Base-by-base conservation (phyloP, 2,329 filamentous ascomycete species). In the Fusarium heterosporum region DNA sequence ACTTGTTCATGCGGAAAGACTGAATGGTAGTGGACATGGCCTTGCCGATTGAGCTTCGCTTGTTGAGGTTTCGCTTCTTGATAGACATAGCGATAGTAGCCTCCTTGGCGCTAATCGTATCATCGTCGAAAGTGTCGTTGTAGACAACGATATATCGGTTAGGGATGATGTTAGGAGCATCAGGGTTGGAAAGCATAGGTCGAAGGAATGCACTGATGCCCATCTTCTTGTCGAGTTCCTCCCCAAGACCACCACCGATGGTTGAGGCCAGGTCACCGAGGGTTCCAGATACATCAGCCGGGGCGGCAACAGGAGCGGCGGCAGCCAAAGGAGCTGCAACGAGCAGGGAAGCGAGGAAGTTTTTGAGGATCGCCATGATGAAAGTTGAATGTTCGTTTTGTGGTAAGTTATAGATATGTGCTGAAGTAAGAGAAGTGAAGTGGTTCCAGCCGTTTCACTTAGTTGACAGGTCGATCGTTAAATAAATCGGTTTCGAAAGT, bases 101-200 rank as follows among this genome's bases (percentile, higher is more conserved):
- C 72, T 86, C 78, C 74, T 87, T 84, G 47, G 81, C 77, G 36
- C 78, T 75, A 70, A 89, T 83, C 36, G 78, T 78, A 16, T 80
- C 81, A 22, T 82, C 78, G 63, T 78, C 79, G 68, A 82, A 83
- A 55, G 81, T 83, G 66, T 79, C 80, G 75, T 89, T 87, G 80
- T 89, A 90, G 58, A 90, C 87, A 54, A 90, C 87, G 64, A 90
- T 89, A 76, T 88, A 90, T 47, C 81, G 80, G 78, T 86, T 83
- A 34, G 84, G 78, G 46, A 89, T 82, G 59, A 84, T 76, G 69
- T 87, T 78, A 11, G 68, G 68, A 54, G 81, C 82, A 30, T 81
- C 75, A 4, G 80, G 74, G 73, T 88, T 89, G 70, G 77, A 76
- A 70, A 89, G 76, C 67, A 83, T 66, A 48, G 76, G 75, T 57